Base-by-base conservation (phyloP, 1,284 basidiomycete species). In the Microbotryomycetes sp. region DNA sequence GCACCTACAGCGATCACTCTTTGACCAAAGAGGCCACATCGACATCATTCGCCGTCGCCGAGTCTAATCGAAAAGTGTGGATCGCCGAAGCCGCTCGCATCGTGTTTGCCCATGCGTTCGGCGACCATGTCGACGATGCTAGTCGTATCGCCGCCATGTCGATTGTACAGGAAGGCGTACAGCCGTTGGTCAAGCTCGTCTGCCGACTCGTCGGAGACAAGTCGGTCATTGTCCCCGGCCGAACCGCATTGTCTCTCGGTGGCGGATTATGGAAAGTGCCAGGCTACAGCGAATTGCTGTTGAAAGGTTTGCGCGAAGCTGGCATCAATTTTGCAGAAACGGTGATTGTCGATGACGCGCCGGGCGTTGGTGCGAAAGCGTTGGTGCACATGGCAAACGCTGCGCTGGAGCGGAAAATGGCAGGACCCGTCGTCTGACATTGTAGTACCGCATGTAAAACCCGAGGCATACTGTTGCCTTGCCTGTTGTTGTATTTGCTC, bases 1-100 rank as follows among this genome's bases (percentile, higher is more conserved):
- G 45, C 27, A 59, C 55, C 31, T 68, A 68, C 23, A n/a, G 28
- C 15, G 54, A 61, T 52, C 54, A 54, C 16, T 48, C 59, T n/a
- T 4, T n/a, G 16, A 16, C 45, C 45, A 16, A 27, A 54, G 26
- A 35, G 18, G 18, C 41, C 11, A 4, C 29, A 31, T 13, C 51
- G 11, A 35, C 41, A 1, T 49, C 53, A 52, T 69, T 69, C 46
- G 60, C 65, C 53, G 49, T 58, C 46, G 63, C 67, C 41, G 72
- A 73, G 49, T 67, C 70, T 21, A 58, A 57, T 5, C 65, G 72
- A 31, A 73, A 73, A 28, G 54, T 71, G 6, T 72, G 70, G 72
- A 61, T 73, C 16, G 71, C 72, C 18, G 66, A 67, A 11, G 61
- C 63, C 0, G 69, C 69, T 5, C 62, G 69, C 2, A 64, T 73